These are phyloP conservation scores for Dentipellis fragilis DNA, from an alignment of 768 basidiomycete genomes.

Conservation along the genomic window DNA sequence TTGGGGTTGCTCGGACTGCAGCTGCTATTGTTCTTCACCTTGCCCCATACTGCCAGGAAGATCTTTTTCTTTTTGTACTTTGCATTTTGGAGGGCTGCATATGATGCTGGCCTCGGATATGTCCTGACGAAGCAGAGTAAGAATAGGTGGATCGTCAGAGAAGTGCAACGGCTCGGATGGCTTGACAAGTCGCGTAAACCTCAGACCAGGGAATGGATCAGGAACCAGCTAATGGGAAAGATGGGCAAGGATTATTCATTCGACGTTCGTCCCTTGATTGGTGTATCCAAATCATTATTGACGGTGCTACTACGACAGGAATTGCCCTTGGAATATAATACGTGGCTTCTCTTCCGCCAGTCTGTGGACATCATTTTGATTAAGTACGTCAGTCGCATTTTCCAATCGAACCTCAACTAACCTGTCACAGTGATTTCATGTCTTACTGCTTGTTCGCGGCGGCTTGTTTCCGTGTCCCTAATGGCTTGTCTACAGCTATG, in stretches of 20 bases:
- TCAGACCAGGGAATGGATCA: constrained; percentile 68
- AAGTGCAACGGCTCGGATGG: constrained; percentile 76
- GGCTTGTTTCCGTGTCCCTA: constrained; percentile 82
- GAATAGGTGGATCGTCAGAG: constrained; percentile 84
- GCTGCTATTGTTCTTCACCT: constrained; percentile 54
- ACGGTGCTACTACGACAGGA: constrained; percentile 35
- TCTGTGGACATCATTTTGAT: constrained; percentile 93
- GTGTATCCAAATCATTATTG: constrained; percentile 2
- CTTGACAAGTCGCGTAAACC: constrained; percentile 67
- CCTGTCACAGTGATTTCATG: constrained; percentile 67
- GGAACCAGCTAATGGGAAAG: constrained; percentile 77
- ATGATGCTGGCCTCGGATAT: constrained; percentile 91
- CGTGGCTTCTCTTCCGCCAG: constrained; percentile 94
- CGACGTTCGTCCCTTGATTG: constrained; percentile 46
- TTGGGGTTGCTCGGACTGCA: constrained; percentile 73
- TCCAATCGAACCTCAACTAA: neutral
- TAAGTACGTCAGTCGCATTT: constrained; percentile 44
- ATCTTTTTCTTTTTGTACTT: constrained; percentile 86
- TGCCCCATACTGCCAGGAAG: constrained; percentile 47
- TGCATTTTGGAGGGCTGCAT: constrained; percentile 84
- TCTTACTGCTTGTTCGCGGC: constrained; percentile 94
- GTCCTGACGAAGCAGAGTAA: constrained; percentile 93
- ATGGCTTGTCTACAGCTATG: constrained; percentile 25
- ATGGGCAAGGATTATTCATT: constrained; percentile 94
- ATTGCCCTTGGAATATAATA: constrained; percentile 88